phyloP scores from a whole-genome alignment of 2,329 filamentous ascomycete genomes.

The Aspergillus thermomutatus region DNA sequence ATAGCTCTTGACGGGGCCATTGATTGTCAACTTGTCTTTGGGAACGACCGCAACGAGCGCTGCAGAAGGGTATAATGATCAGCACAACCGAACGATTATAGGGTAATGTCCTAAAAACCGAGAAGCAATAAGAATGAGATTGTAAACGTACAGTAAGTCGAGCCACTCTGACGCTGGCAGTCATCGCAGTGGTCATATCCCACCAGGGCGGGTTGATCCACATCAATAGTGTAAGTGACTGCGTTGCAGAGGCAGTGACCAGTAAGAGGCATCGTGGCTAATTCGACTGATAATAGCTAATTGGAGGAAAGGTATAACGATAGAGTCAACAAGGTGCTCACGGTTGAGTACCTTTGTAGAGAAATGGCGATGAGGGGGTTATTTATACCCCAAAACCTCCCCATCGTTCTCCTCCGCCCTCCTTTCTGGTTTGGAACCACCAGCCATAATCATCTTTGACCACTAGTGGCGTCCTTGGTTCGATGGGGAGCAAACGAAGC shows the following conservation, averaged over 20 bases:
- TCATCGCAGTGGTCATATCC: slow-evolving; percentile 72
- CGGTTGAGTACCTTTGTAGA: slow-evolving; percentile 40
- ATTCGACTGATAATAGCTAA: slow-evolving; percentile 1
- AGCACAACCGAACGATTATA: background rate
- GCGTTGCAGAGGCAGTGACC: slow-evolving; percentile 70
- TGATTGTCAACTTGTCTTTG: slow-evolving; percentile 63
- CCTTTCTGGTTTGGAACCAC: background rate
- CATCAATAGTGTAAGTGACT: slow-evolving; percentile 63
- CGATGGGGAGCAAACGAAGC: background rate
- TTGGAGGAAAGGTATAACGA: slow-evolving; percentile 46
- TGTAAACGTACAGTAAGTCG: slow-evolving; percentile 54
- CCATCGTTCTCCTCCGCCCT: background rate
- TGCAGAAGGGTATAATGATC: slow-evolving; percentile 26
- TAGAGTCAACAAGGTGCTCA: background rate
- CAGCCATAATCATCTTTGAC: background rate
- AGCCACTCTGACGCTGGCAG: slow-evolving; percentile 67
- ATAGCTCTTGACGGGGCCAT: slow-evolving; percentile 63
- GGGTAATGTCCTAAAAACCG: background rate
- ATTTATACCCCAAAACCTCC: background rate
- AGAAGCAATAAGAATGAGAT: background rate
- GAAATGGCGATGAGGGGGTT: slow-evolving; percentile 68
- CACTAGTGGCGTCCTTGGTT: background rate
- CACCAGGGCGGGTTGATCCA: slow-evolving; percentile 39
- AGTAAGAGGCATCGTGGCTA: slow-evolving; percentile 58
- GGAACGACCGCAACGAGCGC: slow-evolving; percentile 63